A percentile compares a stretch with the other conserved stretches of the same genome.
These are phyloP conservation scores for Inosperma sp. DNA, from an alignment of 768 basidiomycete species.

Conservation along the genomic window DNA sequence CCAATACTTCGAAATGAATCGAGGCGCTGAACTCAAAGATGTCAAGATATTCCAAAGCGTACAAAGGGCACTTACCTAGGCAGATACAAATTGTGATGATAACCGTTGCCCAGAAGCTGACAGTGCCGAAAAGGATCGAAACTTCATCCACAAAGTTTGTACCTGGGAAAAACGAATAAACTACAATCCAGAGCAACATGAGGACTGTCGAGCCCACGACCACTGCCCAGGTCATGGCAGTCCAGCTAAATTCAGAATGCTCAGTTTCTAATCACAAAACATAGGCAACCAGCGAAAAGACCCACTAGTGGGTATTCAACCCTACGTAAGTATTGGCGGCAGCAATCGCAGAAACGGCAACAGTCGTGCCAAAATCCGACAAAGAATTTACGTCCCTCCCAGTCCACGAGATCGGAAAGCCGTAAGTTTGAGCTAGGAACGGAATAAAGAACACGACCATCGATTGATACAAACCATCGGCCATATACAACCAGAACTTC, in stretches of 20 bases:
- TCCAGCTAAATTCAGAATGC: slow-evolving; percentile 54
- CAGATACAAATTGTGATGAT: slow-evolving; percentile 64
- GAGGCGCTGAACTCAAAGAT: slow-evolving; percentile 51
- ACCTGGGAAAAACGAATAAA: slow-evolving; percentile 79
- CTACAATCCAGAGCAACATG: slow-evolving; percentile 81
- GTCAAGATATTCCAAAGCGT: neutral
- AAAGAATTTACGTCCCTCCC: slow-evolving; percentile 76
- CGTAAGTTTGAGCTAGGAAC: slow-evolving; percentile 66
- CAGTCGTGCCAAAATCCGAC: slow-evolving; percentile 88
- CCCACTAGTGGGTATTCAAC: slow-evolving; percentile 84
- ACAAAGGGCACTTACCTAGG: slow-evolving; percentile 47
- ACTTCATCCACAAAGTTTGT: slow-evolving; percentile 72
- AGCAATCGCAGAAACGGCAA: slow-evolving; percentile 82
- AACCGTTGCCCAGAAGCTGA: slow-evolving; percentile 83
- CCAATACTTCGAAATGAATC: slow-evolving; percentile 73
- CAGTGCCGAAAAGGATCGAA: slow-evolving; percentile 64
- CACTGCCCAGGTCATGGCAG: slow-evolving; percentile 77
- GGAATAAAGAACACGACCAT: slow-evolving; percentile 84
- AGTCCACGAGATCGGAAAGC: slow-evolving; percentile 65
- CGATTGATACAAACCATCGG: slow-evolving; percentile 92
- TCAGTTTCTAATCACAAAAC: slow-evolving; percentile 18
- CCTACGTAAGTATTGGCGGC: slow-evolving; percentile 89
- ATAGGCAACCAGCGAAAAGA: slow-evolving; percentile 19
- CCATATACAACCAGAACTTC: slow-evolving; percentile 95
- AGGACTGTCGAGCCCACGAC: slow-evolving; percentile 75